Base-by-base conservation (phyloP, 805 yeast genomes). In the Metschnikowia peoriensis region DNA sequence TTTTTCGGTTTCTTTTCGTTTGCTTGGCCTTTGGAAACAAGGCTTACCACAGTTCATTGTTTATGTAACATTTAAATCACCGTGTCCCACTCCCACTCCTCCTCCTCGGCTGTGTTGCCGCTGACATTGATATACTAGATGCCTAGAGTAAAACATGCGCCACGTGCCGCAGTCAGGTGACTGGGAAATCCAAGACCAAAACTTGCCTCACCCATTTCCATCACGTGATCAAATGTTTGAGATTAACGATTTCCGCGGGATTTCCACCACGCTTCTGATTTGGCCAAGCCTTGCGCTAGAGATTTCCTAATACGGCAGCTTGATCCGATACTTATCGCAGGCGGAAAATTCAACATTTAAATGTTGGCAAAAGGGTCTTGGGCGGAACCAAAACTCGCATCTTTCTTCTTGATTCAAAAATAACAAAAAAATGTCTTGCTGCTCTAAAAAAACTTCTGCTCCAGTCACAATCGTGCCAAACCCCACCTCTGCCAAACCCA, bases 391-490 rank as follows among this genome's bases (percentile, higher is more conserved):
- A n/a, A 17, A 22, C 17, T 14, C 27, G 14, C 37, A 43, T 32
- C 16, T 28, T 41, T 28, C 38, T 39, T 14, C 38, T 15, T 27
- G 4, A 12, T 39, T 16, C 14, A 40, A 40, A 40, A n/a, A n/a
- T 22, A 40, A 10, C 6, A 37, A 12, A 47, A 47, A 56, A 46
- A 60, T 57, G 60, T 46, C 66, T 28, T 50, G 62, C 40, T 56
- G 65, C 46, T 56, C 60, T 35, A 46, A 58, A 38, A 58, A 52
- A 16, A 17, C 41, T 27, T 7, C 38, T 14, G 37, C 58, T 34
- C 51, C 62, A 34, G 54, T 60, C 27, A 49, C 65, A 9, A 43
- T 51, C 10, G 57, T 47, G 10, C 41, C 50, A 5, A 50, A 41
- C 44, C 49, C 51, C 4, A 44, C 62, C 8, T 44, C 63, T 16